Evolutionary conservation across 2,329 filamentous ascomycete genomes (phyloP).

Genomic region (Fusarium anthophilum): DNA sequence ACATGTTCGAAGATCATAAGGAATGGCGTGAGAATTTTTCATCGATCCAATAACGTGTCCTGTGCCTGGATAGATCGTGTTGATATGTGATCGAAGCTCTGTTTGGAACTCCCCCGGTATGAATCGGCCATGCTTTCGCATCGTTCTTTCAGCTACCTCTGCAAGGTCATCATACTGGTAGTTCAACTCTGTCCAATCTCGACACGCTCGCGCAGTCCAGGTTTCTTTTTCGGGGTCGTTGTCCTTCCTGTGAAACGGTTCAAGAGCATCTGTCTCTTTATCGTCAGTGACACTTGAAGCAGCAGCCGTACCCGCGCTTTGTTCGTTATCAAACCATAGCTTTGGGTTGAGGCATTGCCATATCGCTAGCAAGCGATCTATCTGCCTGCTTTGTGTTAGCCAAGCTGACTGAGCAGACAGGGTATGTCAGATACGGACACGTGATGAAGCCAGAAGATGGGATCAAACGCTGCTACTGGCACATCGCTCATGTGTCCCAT

Average conservation of each 20-base stretch:
- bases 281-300: not conserved
- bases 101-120: not conserved
- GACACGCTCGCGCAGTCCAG: not conserved
- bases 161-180: not conserved
- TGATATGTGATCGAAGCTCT: not conserved
- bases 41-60: not conserved
- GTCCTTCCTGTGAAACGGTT: not conserved
- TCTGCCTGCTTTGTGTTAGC: not conserved
- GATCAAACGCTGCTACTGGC: not conserved
- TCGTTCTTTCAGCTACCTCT: not conserved
- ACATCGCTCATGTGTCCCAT: not conserved
- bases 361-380: not conserved
- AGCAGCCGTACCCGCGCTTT: rapidly evolving
- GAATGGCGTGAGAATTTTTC: rapidly evolving
- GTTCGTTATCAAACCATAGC: not conserved
- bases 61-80: not conserved
- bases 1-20: rapidly evolving
- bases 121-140: not conserved
- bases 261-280: not conserved
- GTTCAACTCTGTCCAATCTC: not conserved
- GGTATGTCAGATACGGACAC: not conserved
- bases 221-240: not conserved
- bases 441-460: constrained; percentile 9
- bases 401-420: too few species aligned
- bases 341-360: not conserved